Percentiles rank a stretch among this genome's conserved stretches.
phyloP scores from a whole-genome alignment of 805 yeast genomes.

The Schwanniomyces sp. region DNA sequence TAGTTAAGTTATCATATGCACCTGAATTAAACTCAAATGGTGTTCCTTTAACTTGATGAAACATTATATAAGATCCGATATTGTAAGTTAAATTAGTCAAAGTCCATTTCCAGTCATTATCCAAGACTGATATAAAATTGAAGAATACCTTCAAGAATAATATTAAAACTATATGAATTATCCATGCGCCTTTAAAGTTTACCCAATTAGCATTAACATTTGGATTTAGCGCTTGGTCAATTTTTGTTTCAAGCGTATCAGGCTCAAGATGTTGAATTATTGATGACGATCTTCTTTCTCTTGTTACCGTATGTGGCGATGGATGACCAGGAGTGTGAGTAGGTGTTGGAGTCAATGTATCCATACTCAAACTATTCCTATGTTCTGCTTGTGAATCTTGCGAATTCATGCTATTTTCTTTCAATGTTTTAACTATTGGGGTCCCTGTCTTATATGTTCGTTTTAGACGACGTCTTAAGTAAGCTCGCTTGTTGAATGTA shows the following conservation, averaged over 20 bases:
- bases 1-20: constrained; percentile 90
- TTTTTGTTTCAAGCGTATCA: constrained; percentile 86
- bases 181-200: constrained; percentile 94
- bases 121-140: constrained; percentile 77
- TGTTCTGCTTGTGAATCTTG: constrained; percentile 4
- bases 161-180: constrained; percentile 83
- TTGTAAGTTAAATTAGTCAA: constrained; percentile 88
- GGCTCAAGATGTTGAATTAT: constrained; percentile 90
- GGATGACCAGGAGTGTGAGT: constrained; percentile 28
- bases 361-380: constrained; percentile 1
- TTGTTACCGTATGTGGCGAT: constrained; percentile 17
- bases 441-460: background rate
- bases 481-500: background rate
- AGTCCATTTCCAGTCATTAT: constrained; percentile 89
- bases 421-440: background rate
- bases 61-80: constrained; percentile 92
- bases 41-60: constrained; percentile 92
- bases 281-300: constrained; percentile 77
- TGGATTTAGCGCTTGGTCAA: constrained; percentile 85
- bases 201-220: constrained; percentile 97
- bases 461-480: background rate
- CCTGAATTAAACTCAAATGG: constrained; percentile 97
- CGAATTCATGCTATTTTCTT: background rate
- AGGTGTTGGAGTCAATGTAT: constrained; percentile 22
- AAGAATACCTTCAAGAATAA: constrained; percentile 70